A percentile compares a stretch with the other conserved stretches of the same genome.
phyloP scores from a whole-genome alignment of 768 basidiomycete species.

The Amanita rimosa region DNA sequence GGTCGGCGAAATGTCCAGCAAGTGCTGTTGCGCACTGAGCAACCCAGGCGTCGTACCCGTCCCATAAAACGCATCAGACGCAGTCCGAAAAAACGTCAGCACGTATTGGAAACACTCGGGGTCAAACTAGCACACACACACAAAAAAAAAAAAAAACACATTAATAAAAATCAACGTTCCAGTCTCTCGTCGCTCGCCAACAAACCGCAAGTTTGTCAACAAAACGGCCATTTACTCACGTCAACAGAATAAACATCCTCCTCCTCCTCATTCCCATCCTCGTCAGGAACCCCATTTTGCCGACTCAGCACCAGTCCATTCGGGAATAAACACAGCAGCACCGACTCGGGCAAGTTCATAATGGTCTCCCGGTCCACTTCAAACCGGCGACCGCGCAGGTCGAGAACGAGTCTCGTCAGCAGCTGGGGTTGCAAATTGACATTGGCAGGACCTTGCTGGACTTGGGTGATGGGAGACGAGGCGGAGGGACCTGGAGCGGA shows the following conservation, averaged over 20 bases:
- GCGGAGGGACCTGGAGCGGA: conserved; percentile 21
- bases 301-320: conserved; percentile 92
- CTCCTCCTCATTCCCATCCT: conserved; percentile 67
- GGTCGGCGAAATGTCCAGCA: conserved; percentile 56
- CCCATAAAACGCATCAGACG: conserved; percentile 90
- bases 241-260: conserved; percentile 96
- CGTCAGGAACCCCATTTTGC: conserved; percentile 69
- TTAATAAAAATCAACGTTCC: background rate
- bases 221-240: conserved; percentile 40
- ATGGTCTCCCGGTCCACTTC: conserved; percentile 95
- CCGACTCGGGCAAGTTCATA: conserved; percentile 97
- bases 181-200: background rate
- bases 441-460: conserved; percentile 53
- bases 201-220: background rate
- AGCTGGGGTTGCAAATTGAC: conserved; percentile 77
- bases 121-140: conserved; percentile 72
- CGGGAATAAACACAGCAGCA: conserved; percentile 91
- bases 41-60: conserved; percentile 62
- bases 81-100: conserved; percentile 80
- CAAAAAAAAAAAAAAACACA: background rate
- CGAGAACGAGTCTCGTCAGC: conserved; percentile 80
- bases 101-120: conserved; percentile 94
- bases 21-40: conserved; percentile 67
- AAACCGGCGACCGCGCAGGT: conserved; percentile 85
- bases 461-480: conserved; percentile 45